Base-by-base conservation (phyloP, 768 basidiomycete species). In the Pulveroboletus sp. region DNA sequence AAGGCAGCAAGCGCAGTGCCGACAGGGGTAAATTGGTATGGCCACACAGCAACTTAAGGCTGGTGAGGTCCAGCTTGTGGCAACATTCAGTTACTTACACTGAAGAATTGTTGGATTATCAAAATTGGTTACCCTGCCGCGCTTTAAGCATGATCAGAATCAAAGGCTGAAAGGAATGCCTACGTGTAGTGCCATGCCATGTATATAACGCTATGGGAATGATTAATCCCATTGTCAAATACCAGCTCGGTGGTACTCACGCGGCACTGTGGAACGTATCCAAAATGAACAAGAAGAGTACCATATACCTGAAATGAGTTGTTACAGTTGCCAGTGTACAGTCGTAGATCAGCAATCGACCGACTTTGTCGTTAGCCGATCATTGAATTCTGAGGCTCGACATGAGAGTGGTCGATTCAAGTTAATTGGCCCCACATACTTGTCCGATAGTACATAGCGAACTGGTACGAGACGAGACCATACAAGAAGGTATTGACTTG, bases 11-110 rank as follows among this genome's bases (percentile, higher is more conserved):
- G 54, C 1, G 76, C 65, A 6, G 73, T 77, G 5, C 72, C 76
- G 20, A 72, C 61, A 5, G 78, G 74, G 0, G 77, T 80, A 50
- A 80, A 76, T 3, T 74, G 71, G 35, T 78, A 75, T 3, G 73
- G 74, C 77, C 79, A 80, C 21, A 62, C 62, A 38, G 70, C 68
- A 36, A 61, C 75, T 77, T 4, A 3, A 25, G 4, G 11, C 1
- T n/a, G 33, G 54, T 13, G 50, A 33, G 17, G n/a, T n/a, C n/a
- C n/a, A n/a, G n/a, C n/a, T n/a, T n/a, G n/a, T n/a, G n/a, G n/a
- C n/a, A n/a, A n/a, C n/a, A n/a, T n/a, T n/a, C 3, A 2, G 5
- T 16, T 10, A 25, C 54, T 0, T 21, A 54, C 59, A 8, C 25
- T 13, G 32, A 19, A 54, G 52, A n/a, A 41, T 43, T 12, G 43